Conservation (phyloP, 352 stramenopile genomes). For the Stephanocyclus meneghinianus region DNA sequence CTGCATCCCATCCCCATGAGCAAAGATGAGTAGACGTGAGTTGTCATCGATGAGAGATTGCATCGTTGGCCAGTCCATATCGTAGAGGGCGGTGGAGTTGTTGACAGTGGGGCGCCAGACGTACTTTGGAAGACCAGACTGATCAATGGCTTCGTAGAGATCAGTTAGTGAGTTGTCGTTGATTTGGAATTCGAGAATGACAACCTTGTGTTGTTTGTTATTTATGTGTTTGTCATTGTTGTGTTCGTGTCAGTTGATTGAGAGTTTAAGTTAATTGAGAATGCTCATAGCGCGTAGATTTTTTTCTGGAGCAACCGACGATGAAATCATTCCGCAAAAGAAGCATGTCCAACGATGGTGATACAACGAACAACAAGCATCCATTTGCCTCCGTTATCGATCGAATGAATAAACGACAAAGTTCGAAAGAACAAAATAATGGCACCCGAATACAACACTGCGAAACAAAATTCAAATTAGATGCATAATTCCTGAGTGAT, state of each 20-base stretch:
- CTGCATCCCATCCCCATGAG: conserved; percentile 6
- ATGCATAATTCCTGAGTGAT: too few relatives aligned
- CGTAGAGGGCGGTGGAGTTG: not conserved
- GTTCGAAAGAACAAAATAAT: too few relatives aligned
- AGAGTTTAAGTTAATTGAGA: not conserved
- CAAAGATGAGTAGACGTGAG: conserved; percentile 13
- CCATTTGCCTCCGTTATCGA: too few relatives aligned
- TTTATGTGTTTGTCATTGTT: not conserved
- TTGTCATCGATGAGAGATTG: conserved; percentile 10
- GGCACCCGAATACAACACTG: too few relatives aligned
- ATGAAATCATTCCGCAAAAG: not conserved
- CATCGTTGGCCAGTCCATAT: conserved; percentile 21
- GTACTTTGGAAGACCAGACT: not conserved
- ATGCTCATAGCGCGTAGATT: not conserved
- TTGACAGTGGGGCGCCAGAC: not conserved
- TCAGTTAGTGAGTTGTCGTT: conserved; percentile 5
- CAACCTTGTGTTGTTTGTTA: not conserved
- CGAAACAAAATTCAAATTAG: too few relatives aligned
- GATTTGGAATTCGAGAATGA: conserved; percentile 22
- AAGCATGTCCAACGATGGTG: not conserved
- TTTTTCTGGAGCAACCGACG: not conserved
- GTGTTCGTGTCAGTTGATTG: not conserved
- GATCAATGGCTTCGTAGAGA: conserved; percentile 4
- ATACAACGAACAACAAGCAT: not conserved
- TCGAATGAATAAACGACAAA: too few relatives aligned